phyloP scores from a whole-genome alignment of 345 rosid species.

The Acer yangbiense region DNA sequence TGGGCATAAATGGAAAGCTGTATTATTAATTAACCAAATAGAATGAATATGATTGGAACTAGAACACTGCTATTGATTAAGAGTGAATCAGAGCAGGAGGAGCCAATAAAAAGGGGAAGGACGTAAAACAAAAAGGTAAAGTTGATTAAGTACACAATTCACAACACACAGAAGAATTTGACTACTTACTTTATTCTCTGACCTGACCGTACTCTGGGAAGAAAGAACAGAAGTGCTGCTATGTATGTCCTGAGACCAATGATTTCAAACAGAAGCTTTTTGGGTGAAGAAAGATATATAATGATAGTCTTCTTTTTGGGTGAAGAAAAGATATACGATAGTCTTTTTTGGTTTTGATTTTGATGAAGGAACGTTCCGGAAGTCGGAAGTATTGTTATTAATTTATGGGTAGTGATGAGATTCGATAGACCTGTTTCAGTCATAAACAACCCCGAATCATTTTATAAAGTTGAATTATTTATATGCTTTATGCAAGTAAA shows the following conservation, averaged over 20 bases:
- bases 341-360: not conserved
- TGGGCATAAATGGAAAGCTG: not conserved
- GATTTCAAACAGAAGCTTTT: not conserved
- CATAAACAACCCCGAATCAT: not conserved
- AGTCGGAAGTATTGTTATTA: no score
- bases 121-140: no score
- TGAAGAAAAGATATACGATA: not conserved
- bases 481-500: not conserved
- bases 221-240: not conserved
- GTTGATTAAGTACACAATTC: no score
- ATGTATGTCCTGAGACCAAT: not conserved
- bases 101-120: no score
- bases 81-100: no score
- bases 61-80: no score
- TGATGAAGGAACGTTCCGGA: not conserved
- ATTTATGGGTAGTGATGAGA: not conserved
- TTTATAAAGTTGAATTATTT: not conserved
- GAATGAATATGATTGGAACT: not conserved
- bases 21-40: not conserved
- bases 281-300: not conserved
- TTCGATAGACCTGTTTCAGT: not conserved
- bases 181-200: not conserved
- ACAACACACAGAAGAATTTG: not conserved
- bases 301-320: no score
- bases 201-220: no score